Evolutionary conservation across 1,139 yeast genomes (phyloP).

Genomic region (Yamadazyma atmosphaerica): DNA sequence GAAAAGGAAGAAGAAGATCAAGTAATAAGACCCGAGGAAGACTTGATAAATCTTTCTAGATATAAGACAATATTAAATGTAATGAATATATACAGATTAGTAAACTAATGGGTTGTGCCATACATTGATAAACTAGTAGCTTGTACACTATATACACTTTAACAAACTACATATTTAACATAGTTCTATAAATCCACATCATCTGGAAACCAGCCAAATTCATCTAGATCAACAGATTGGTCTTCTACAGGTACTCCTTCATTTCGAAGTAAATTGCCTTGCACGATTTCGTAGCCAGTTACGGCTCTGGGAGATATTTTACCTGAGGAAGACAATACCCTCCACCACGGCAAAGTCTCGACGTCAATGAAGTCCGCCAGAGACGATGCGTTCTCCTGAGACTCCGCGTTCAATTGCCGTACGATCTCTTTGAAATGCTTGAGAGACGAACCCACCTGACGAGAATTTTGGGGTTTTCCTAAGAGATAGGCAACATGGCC

Average conservation of each 20-base stretch:
- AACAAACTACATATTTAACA: too few species aligned
- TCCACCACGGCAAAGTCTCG: conserved; percentile 67
- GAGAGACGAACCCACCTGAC: conserved; percentile 73
- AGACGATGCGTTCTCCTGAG: too few species aligned
- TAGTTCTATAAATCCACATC: conserved; percentile 35
- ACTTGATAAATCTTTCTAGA: too few species aligned
- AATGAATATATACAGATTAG: too few species aligned
- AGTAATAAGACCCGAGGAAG: too few species aligned
- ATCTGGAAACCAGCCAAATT: conserved; percentile 72
- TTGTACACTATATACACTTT: too few species aligned
- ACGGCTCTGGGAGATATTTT: conserved; percentile 55
- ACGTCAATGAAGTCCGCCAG: conserved; percentile 21
- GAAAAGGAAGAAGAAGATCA: conserved; percentile 2
- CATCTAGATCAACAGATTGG: conserved; percentile 42
- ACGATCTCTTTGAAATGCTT: conserved; percentile 40
- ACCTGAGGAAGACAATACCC: conserved; percentile 66
- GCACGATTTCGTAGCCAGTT: conserved; percentile 43
- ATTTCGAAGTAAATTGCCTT: conserved; percentile 41
- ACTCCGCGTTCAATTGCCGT: conserved; percentile 21
- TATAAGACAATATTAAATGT: too few species aligned
- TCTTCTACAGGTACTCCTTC: conserved; percentile 52
- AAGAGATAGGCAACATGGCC: conserved; percentile 71
- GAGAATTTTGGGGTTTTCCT: conserved; percentile 61
- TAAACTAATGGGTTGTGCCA: too few species aligned
- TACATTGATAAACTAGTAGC: too few species aligned